Evolutionary conservation across 208 protist genomes (phyloP), one percentile per base, ranked within the genome.

Genomic region (Tritrichomonas foetus): DNA sequence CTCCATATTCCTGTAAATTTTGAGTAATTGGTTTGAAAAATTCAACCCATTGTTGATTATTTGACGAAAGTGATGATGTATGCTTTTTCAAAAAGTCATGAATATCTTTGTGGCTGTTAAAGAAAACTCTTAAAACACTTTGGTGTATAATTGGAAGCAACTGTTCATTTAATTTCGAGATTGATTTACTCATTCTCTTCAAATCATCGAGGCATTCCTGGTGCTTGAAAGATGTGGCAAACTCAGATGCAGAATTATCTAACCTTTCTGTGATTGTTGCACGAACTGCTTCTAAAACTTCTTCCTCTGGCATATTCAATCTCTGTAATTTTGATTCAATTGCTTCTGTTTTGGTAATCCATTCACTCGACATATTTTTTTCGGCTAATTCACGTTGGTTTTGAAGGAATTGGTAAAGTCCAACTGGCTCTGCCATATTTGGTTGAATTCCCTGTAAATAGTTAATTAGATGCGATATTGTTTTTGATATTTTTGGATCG

Each of bases 81-180:
- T 16, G 53, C 16, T 5, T 22, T 61, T 61, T 61, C 53, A 61
- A 61, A 16, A 22, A 22, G 53, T 22, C 3, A 0, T 89, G 41
- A 39, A 53, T 16, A 33, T 57, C 44, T 22, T 53, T 57, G 11
- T 57, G 25, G 5, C 47, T 0, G 47, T 44, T 89, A 27, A 57
- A n/a, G 47, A 57, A 89, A 2, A 57, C 3, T n/a, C 47, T 53
- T n/a, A 89, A 57, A 0, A 89, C 3, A 36, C 25, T 16, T n/a
- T 89, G 78, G 39, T 89, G 78, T 0, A 89, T 89, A 30, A 89
- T 89, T 89, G 78, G 78, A 27, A 47, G 20, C 9, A 89, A 47
- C 39, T 89, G 78, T 33, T 53, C 47, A 47, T 89, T 89, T 22
- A 89, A 33, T 16, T 39, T 20, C 16, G 41, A 39, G 20, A 57